Conservation (phyloP, 2,329 filamentous ascomycete species). For the Fusarium xyrophilum region DNA sequence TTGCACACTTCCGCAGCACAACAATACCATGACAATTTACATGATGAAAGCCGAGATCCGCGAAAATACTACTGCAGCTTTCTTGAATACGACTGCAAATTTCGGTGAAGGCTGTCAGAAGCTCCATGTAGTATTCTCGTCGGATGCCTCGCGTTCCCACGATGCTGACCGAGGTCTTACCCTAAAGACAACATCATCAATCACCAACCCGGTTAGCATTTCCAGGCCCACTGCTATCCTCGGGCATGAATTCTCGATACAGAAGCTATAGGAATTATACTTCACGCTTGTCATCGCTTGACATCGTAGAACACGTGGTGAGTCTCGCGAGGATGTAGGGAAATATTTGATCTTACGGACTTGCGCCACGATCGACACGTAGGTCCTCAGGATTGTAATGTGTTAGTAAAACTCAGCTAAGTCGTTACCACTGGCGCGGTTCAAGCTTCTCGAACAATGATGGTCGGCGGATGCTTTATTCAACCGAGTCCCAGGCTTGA, state of each 20-base stretch:
- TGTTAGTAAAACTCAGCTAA: slow-evolving; percentile 4
- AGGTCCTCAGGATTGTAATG: neutral
- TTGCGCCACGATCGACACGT: slow-evolving; percentile 5
- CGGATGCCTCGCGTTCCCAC: neutral
- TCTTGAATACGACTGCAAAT: neutral
- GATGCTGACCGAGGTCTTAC: neutral
- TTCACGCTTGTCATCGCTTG: slow-evolving; percentile 6
- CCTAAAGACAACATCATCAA: neutral
- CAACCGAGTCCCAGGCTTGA: neutral
- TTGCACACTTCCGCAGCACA: neutral
- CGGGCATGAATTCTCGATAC: slow-evolving; percentile 1
- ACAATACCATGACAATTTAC: neutral
- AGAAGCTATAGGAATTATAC: slow-evolving; percentile 4
- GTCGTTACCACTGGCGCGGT: neutral
- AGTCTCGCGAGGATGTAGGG: neutral
- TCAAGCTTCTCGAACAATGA: neutral
- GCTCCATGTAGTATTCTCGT: neutral
- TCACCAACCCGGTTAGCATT: neutral
- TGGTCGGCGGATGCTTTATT: neutral
- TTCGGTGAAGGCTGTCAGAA: neutral
- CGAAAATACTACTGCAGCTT: neutral
- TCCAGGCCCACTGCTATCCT: neutral
- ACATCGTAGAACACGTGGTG: neutral
- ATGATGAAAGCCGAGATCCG: neutral
- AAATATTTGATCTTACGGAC: neutral